Conservation (phyloP, 441 rosid species). For the Pelargonium myrrhifolium region DNA sequence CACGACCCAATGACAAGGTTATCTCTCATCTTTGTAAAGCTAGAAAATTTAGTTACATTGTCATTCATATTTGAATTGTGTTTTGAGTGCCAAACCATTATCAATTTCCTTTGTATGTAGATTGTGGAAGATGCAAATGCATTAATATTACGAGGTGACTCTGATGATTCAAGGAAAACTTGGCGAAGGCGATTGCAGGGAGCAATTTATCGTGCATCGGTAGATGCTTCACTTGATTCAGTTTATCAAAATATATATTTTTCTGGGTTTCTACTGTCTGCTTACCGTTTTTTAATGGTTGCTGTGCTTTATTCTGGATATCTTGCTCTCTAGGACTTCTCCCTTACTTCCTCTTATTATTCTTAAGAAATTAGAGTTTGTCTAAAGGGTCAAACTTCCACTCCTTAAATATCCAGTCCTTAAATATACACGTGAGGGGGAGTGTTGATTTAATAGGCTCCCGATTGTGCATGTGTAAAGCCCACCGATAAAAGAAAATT, state of each 20-base stretch:
- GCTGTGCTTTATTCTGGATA: constrained; percentile 2
- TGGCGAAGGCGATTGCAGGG: constrained; percentile 94
- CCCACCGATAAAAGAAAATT: too few relatives aligned
- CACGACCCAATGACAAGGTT: constrained; percentile 56
- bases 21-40: constrained; percentile 10
- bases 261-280: not conserved
- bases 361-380: not conserved
- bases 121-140: constrained; percentile 85
- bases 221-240: constrained; percentile 10
- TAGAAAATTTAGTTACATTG: constrained; percentile 4
- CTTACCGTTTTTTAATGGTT: not conserved
- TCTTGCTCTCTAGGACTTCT: not conserved
- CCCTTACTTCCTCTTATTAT: not conserved
- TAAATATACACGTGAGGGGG: too few relatives aligned
- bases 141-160: constrained; percentile 60
- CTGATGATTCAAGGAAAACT: constrained; percentile 59
- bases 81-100: constrained; percentile 9
- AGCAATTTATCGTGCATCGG: constrained; percentile 89
- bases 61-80: constrained; percentile 6
- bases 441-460: too few relatives aligned
- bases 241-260: not conserved
- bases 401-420: too few relatives aligned
- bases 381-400: too few relatives aligned
- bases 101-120: constrained; percentile 31
- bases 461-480: too few relatives aligned